Evolutionary conservation across 106 monocot genomes (phyloP), one percentile per base, ranked within the genome.

Genomic region (Allium sativum): DNA sequence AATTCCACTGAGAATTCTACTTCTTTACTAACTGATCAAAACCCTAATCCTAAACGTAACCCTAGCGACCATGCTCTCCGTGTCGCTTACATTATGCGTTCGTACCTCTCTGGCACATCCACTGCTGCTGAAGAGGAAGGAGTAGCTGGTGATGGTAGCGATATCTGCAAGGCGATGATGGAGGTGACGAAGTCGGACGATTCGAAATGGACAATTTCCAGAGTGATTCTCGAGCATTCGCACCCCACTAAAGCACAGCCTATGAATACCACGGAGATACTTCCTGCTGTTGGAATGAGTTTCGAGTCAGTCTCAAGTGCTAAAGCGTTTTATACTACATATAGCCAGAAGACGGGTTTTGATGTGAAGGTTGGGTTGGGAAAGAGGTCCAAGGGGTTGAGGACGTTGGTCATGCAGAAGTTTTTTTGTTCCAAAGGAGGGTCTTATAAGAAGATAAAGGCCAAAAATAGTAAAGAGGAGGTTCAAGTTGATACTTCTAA

Each of bases 301-400:
- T 85, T 85, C 52, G 85, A 85, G 44, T 80, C 85, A 11, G 47
- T 85, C 2, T 81, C 80, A 7, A 70, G 66, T 12, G 81, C 81
- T 7, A 81, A 85, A 61, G 77, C 73, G 12, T 81, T 81, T 42
- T 85, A 85, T 60, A 44, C 31, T 46, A 69, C 80, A 8, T 81
- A 74, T 46, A 70, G 80, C 8, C 77, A 81, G 74, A 85, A 77
- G 73, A 74, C 71, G 65, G 84, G 84, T 18, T 85, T 85, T 51
- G 71, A 77, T 67, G 62, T 52, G 12, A 58, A 68, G 58, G 64
- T 70, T 4, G 81, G 74, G 0, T 67, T 74, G 7, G 81, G 84
- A n/a, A 69, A 68, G 70, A 66, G 84, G 48, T 77, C 84, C 0
- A 68, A 58, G 44, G 84, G 65, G 56, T 73, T 58, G 15, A 50